Base-by-base conservation (phyloP, 2,329 filamentous ascomycete genomes). In the Gyromitra esculenta region DNA sequence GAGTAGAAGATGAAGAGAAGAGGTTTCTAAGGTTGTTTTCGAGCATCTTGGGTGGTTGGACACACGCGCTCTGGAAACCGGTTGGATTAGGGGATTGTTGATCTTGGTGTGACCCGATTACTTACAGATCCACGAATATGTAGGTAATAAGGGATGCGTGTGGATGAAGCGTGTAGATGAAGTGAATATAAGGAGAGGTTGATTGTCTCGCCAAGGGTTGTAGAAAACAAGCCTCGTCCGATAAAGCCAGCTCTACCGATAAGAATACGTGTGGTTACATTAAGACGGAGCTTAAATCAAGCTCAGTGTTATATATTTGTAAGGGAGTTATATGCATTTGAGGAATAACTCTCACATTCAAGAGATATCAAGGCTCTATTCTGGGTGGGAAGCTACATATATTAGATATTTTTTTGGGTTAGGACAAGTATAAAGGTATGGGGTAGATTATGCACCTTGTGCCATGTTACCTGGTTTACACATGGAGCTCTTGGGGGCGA, bases 311-410 rank as follows among this genome's bases (percentile, higher is more conserved):
- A 21, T 37, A 62, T 41, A 35, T 11, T 8, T 41, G 57, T 41
- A 43, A 62, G 43, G 18, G 37, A n/a, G 54, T 15, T 11, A 31
- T 31, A 15, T 18, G 13, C 54, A 31, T 31, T 31, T 18, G 25
- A n/a, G 1, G 9, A 37, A 18, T 65, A 65, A 52, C 62, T 43
- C 41, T 65, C 50, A 50, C 62, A 43, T 43, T 65, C 13, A 5
- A 35, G n/a, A 7, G n/a, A 37, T 37, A 37, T 60, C 37, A 21
- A 41, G 37, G 21, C 8, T 41, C 5, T 31, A 6, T 13, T n/a
- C 35, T 60, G 9, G 56, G 15, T 60, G 2, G 37, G 15, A 18
- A 18, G 15, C n/a, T 9, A 45, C 9, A 25, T 43, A 31, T 62
- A 45, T 43, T 25, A 43, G 4, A 2, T 13, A 8, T 39, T n/a